Evolutionary conservation across 805 yeast genomes (phyloP), one percentile per base, ranked within the genome.

Genomic region (Barnettozyma sp.): DNA sequence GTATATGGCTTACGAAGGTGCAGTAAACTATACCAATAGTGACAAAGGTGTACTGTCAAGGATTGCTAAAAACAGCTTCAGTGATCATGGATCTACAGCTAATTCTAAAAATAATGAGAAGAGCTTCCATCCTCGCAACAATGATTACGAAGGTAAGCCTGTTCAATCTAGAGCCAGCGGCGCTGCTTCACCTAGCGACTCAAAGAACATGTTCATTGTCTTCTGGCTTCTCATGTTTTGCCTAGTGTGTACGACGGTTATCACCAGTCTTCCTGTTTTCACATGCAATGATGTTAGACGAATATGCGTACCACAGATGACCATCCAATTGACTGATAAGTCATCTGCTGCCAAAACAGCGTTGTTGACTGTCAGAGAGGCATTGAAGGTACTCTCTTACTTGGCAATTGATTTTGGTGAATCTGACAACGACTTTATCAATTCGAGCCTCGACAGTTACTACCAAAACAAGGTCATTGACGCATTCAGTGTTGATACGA

Each of bases 361-460:
- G 9, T 49, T 56, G 29, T 46, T 55, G 9, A 51, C 65, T 0
- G 62, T 68, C 7, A 54, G 60, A 33, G 73, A 68, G 36, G 67
- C 67, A 10, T 50, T 70, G 32, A 64, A 62, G 38, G 58, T 68
- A 35, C 43, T 70, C 20, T 64, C 74, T 6, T 66, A 63, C 41
- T 54, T 68, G 33, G 71, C 71, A 4, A 61, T 63, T 23, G 74
- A 71, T 42, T 57, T 70, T 33, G 65, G 67, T 15, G 55, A 46
- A 14, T 27, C 30, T 13, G 51, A 52, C 18, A 22, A 42, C 12
- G 50, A 47, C 12, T 6, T 40, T 11, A 27, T 52, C 14, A 52
- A 46, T 33, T 42, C 23, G 19, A 38, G 49, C 12, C 44, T 52
- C 26, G 54, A 52, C 23, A 45, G 43, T 13, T 50, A 51, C 32